These are phyloP conservation scores for Debaryomycetaceae sp. DNA, from an alignment of 1,139 yeast genomes.

Conservation along the genomic window DNA sequence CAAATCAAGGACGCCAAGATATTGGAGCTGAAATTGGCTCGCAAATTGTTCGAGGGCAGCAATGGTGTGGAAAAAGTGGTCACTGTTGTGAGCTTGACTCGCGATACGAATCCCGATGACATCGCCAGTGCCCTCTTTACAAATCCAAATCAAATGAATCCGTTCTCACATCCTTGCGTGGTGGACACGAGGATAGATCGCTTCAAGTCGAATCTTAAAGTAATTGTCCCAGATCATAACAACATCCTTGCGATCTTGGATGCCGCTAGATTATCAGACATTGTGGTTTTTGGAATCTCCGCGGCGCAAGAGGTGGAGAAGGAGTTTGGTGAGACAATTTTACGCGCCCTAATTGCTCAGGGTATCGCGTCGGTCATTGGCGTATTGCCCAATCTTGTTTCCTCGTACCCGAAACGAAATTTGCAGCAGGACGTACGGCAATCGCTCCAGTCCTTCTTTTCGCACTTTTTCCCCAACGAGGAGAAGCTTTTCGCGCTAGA, in stretches of 20 bases:
- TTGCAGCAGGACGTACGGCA: slow-evolving; percentile 69
- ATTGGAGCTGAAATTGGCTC: slow-evolving; percentile 33
- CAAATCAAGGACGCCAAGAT: slow-evolving; percentile 74
- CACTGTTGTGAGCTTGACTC: slow-evolving; percentile 69
- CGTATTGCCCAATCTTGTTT: slow-evolving; percentile 62
- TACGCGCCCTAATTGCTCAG: slow-evolving; percentile 82
- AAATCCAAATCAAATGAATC: slow-evolving; percentile 17
- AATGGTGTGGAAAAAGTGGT: slow-evolving; percentile 77
- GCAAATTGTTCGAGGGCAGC: slow-evolving; percentile 70
- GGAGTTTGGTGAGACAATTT: slow-evolving; percentile 74
- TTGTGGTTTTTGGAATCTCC: slow-evolving; percentile 75
- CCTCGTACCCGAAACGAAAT: slow-evolving; percentile 63
- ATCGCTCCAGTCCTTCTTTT: slow-evolving; percentile 72
- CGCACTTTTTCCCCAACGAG: slow-evolving; percentile 82
- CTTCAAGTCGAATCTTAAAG: slow-evolving; percentile 66
- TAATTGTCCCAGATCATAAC: slow-evolving; percentile 62
- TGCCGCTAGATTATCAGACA: slow-evolving; percentile 83
- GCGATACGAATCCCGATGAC: slow-evolving; percentile 50
- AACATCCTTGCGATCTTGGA: slow-evolving; percentile 67
- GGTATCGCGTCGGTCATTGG: slow-evolving; percentile 83
- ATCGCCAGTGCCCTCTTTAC: slow-evolving; percentile 44
- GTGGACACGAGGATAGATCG: slow-evolving; percentile 41
- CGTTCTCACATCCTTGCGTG: slow-evolving; percentile 36
- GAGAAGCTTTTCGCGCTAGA: slow-evolving; percentile 73
- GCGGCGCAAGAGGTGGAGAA: slow-evolving; percentile 75